Conservation (phyloP, 78 protist species). For the Salpingoeca rosetta region DNA sequence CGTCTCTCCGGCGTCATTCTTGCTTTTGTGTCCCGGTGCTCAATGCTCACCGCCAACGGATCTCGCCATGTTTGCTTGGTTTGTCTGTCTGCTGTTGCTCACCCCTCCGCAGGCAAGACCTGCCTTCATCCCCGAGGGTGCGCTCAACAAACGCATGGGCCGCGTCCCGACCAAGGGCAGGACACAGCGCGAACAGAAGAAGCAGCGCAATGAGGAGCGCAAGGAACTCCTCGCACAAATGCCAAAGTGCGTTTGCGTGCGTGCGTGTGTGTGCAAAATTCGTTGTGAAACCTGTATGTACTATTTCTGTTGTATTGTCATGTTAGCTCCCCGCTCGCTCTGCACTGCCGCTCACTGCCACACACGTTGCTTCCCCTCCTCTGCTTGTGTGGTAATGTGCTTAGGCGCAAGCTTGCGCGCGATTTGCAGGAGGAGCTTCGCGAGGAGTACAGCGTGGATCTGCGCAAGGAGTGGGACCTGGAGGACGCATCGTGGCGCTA, state of each 20-base stretch:
- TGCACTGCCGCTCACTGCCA: too few relatives aligned
- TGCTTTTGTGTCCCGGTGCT: too few relatives aligned
- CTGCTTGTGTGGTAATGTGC: too few relatives aligned
- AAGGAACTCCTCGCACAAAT: too few relatives aligned
- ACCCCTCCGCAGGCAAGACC: background rate
- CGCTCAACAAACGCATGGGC: background rate
- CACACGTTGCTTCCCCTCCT: too few relatives aligned
- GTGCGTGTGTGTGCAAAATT: background rate
- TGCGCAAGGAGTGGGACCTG: constrained; percentile 36
- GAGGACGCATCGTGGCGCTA: constrained; percentile 70
- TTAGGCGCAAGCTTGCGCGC: constrained; percentile 13
- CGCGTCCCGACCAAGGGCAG: background rate
- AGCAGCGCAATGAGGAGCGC: background rate
- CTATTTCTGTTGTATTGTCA: too few relatives aligned
- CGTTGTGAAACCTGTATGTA: background rate
- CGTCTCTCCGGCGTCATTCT: too few relatives aligned
- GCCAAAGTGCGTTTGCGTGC: too few relatives aligned
- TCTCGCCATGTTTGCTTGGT: too few relatives aligned
- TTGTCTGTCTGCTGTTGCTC: too few relatives aligned
- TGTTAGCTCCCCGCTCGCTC: too few relatives aligned
- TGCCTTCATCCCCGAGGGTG: constrained; percentile 18
- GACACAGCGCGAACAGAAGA: background rate
- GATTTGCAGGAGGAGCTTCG: constrained; percentile 46
- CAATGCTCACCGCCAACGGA: too few relatives aligned
- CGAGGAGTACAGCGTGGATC: constrained; percentile 40